Base-by-base conservation (phyloP, 2,329 filamentous ascomycete genomes). In the Neobulgaria alba region DNA sequence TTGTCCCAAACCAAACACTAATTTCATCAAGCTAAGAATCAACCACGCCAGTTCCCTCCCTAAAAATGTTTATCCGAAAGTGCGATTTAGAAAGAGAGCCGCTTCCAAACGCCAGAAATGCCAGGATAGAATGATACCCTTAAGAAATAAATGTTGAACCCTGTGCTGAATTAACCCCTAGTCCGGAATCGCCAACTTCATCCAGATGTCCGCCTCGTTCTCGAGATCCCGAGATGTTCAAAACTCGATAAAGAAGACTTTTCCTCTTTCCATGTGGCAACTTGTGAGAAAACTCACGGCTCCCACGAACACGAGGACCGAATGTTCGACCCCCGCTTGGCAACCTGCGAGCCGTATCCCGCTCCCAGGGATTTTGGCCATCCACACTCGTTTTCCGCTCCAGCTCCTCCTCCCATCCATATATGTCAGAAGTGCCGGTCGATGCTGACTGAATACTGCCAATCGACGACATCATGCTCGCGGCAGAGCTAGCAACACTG, bases 331-430 rank as follows among this genome's bases (percentile, higher is more conserved):
- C 49, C 31, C 49, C 49, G 12, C 42, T 49, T 1, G 49, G 50
- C 31, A 52, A 21, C 31, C 53, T 42, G 18, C 49, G 42, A 30
- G 38, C 20, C 8, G 45, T 29, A 2, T 52, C 49, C 12, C 43
- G 41, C 16, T 55, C 46, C 53, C 52, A 55, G 16, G 39, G 32
- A 2, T 35, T 30, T 8, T 39, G 45, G 10, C 34, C 29, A 37
- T 59, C 55, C 3, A 52, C 48, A 29, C 45, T 53, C 10, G 50
- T 39, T 31, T 57, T 56, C 16, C 60, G 58, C 8, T 65, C 61
- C 15, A 67, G 59, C 47, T 69, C 69, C 8, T 69, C 69, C 43
- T 75, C 71, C 72, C 72, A 76, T 10, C 72, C 72, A 41, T 75
- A 75, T 3, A 65, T 50, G 41, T 75, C 71, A 2, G 61, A 55